These are phyloP conservation scores for Phialophora expanda DNA, from an alignment of 2,329 filamentous ascomycete genomes.

Conservation along the genomic window DNA sequence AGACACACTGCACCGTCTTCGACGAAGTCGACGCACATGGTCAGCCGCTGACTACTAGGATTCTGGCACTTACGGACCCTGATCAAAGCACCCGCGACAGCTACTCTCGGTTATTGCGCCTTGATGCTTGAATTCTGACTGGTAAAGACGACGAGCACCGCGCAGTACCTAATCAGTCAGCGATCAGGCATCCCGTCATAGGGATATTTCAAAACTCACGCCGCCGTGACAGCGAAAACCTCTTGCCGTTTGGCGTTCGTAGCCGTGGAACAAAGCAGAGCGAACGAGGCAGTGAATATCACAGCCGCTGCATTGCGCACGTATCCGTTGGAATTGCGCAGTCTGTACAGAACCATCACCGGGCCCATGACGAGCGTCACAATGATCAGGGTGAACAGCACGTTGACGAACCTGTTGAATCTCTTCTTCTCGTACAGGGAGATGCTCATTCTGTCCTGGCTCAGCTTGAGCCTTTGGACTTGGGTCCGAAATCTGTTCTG, in stretches of 20 bases:
- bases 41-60: neutral
- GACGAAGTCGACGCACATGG: neutral
- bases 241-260: conserved; percentile 28
- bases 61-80: neutral
- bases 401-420: conserved; percentile 22
- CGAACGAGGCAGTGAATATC: conserved; percentile 19
- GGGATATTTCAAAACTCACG: conserved; percentile 12
- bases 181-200: neutral
- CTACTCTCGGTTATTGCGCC: neutral
- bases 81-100: neutral
- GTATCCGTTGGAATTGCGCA: conserved; percentile 22
- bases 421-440: conserved; percentile 22
- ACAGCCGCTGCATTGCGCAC: conserved; percentile 17
- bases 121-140: conserved; percentile 14
- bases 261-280: conserved; percentile 24
- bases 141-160: conserved; percentile 27
- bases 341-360: conserved; percentile 19
- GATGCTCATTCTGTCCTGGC: conserved; percentile 2
- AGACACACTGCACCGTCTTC: neutral
- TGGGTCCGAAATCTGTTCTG: conserved; percentile 12
- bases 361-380: conserved; percentile 24
- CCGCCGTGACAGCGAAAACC: conserved; percentile 25
- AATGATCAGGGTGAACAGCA: conserved; percentile 25
- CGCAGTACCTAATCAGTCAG: conserved; percentile 27
- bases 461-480: conserved; percentile 19